phyloP scores from a whole-genome alignment of 1,139 yeast species.

The Geotrichum reessii region DNA sequence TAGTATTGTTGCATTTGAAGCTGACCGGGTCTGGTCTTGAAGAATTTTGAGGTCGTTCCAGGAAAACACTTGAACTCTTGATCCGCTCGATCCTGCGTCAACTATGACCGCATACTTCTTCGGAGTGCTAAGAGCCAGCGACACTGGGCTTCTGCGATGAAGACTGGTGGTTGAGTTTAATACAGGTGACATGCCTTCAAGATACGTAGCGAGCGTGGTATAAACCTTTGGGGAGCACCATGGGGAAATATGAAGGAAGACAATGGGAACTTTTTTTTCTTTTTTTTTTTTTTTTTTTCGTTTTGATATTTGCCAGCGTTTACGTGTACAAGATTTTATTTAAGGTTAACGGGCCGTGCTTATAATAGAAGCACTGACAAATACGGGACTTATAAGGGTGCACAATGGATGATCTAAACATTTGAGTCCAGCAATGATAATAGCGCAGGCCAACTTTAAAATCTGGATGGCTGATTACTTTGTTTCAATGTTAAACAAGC shows the following conservation, averaged over 20 bases:
- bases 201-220: neutral
- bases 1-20: constrained; percentile 12
- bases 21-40: neutral
- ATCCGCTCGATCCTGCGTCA: constrained; percentile 82
- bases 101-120: constrained; percentile 62
- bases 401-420: too few species aligned
- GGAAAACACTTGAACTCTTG: constrained; percentile 65
- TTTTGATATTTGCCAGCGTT: neutral
- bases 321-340: neutral
- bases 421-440: too few species aligned
- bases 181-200: neutral
- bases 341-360: neutral
- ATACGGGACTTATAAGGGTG: too few species aligned
- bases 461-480: too few species aligned
- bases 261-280: neutral
- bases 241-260: neutral
- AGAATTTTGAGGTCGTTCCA: constrained; percentile 49
- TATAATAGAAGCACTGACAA: too few species aligned
- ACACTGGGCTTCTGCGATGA: neutral
- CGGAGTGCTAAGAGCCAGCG: neutral
- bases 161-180: neutral
- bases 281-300: too few species aligned
- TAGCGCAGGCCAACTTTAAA: too few species aligned
- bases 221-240: neutral
- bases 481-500: too few species aligned